Evolutionary conservation across 495 filamentous ascomycete species (phyloP).

Genomic region (Hypoxylon fragiforme): DNA sequence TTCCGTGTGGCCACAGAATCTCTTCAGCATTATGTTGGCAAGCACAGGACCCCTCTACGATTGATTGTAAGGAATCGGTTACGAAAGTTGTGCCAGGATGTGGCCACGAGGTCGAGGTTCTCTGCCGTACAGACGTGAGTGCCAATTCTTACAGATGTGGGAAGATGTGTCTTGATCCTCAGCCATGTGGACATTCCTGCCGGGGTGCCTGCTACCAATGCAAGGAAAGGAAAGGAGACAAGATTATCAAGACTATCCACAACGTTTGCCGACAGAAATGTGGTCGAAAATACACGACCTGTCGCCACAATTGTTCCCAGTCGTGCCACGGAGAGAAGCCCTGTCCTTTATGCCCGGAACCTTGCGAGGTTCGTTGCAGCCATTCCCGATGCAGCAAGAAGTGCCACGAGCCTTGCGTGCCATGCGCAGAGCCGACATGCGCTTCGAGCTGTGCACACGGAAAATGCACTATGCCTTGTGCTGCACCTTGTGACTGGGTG

Average conservation of each 20-base stretch:
- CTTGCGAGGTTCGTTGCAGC: conserved; percentile 64
- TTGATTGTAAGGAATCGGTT: conserved; percentile 43
- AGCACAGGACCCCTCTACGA: conserved; percentile 26
- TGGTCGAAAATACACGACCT: conserved; percentile 60
- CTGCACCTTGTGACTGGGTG: conserved; percentile 68
- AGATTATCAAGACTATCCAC: conserved; percentile 46
- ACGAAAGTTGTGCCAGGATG: conserved; percentile 54
- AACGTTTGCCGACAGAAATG: conserved; percentile 56
- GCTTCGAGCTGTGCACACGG: conserved; percentile 60
- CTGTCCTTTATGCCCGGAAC: conserved; percentile 58
- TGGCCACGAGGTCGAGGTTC: conserved; percentile 53
- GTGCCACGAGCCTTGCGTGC: conserved; percentile 67
- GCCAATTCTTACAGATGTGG: conserved; percentile 49
- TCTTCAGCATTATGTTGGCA: conserved; percentile 56
- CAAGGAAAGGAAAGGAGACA: conserved; percentile 39
- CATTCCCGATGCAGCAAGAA: conserved; percentile 63
- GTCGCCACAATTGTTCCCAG: conserved; percentile 57
- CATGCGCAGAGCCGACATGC: conserved; percentile 63
- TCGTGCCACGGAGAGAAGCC: conserved; percentile 57
- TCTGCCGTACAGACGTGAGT: conserved; percentile 54
- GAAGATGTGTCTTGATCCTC: conserved; percentile 46
- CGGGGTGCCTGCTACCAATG: conserved; percentile 56
- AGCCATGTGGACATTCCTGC: conserved; percentile 67
- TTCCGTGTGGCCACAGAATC: conserved; percentile 64
- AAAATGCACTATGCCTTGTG: conserved; percentile 68